Evolutionary conservation across 2,329 filamentous ascomycete genomes (phyloP).

Genomic region (Colletotrichum nymphaeae): DNA sequence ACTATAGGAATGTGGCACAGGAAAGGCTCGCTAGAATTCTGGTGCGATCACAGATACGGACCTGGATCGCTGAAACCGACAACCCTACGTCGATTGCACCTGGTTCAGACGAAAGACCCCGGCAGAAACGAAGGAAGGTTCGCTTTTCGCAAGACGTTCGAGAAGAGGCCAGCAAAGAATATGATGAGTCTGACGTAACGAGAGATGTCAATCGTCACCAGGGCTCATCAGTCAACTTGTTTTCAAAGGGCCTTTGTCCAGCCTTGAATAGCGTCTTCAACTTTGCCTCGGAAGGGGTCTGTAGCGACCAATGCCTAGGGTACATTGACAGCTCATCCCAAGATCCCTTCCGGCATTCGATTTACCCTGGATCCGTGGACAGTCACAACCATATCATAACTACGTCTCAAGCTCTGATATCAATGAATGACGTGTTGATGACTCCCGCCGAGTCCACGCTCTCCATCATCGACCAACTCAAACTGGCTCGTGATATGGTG

Average conservation of each 20-base stretch:
- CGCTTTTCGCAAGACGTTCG: neutral
- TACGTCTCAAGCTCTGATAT: neutral
- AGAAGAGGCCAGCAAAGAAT: neutral
- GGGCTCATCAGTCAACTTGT: neutral
- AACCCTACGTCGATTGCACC: neutral
- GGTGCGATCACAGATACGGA: conserved; percentile 1
- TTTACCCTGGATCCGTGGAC: neutral
- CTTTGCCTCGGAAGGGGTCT: neutral
- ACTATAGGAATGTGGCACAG: neutral
- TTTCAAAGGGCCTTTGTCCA: neutral
- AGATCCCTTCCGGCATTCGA: conserved; percentile 2
- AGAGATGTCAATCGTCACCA: neutral
- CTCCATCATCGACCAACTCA: neutral
- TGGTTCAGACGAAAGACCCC: neutral
- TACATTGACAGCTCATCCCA: conserved; percentile 12
- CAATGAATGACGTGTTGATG: conserved; percentile 6
- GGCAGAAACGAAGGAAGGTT: neutral
- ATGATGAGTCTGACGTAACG: fast-evolving
- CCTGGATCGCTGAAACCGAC: neutral
- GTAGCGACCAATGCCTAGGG: neutral
- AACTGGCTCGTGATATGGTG: neutral
- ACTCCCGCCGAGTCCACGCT: neutral
- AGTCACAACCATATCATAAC: neutral
- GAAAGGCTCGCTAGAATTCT: neutral
- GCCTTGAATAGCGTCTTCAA: neutral